These are phyloP conservation scores for Talaromyces atroroseus DNA, from an alignment of 2,329 filamentous ascomycete genomes.

Conservation along the genomic window DNA sequence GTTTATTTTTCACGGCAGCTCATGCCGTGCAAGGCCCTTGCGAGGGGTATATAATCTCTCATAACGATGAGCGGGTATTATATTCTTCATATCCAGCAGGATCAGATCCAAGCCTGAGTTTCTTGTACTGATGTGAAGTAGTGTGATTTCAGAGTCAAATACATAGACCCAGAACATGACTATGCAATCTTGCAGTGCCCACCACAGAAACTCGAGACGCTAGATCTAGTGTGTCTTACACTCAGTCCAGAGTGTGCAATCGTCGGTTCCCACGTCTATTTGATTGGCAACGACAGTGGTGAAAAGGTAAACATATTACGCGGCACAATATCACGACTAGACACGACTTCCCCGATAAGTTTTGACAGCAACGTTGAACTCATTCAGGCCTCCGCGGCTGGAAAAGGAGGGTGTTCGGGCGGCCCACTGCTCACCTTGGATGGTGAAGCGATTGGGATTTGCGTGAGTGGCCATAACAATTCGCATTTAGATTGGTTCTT, in stretches of 20 bases:
- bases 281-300: constrained; percentile 11
- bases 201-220: neutral
- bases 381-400: constrained; percentile 10
- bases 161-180: constrained; percentile 10
- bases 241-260: constrained; percentile 4
- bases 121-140: neutral
- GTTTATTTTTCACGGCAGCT: constrained; percentile 7
- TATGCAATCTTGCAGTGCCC: constrained; percentile 10
- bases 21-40: constrained; percentile 11
- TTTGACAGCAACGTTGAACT: constrained; percentile 11
- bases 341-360: constrained; percentile 1
- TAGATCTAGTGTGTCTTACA: constrained; percentile 7
- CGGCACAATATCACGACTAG: constrained; percentile 8
- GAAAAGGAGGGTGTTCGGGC: constrained; percentile 10
- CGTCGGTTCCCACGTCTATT: constrained; percentile 8
- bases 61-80: constrained; percentile 9
- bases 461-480: constrained; percentile 9
- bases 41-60: constrained; percentile 10
- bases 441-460: constrained; percentile 10
- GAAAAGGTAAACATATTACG: constrained; percentile 9
- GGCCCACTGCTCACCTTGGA: constrained; percentile 5
- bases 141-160: constrained; percentile 11
- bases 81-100: neutral
- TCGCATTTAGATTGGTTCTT: constrained; percentile 12
- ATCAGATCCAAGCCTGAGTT: neutral